Evolutionary conservation across 306 rosid genomes (phyloP), one percentile per base, ranked within the genome.

Genomic region (Vigna radiata): DNA sequence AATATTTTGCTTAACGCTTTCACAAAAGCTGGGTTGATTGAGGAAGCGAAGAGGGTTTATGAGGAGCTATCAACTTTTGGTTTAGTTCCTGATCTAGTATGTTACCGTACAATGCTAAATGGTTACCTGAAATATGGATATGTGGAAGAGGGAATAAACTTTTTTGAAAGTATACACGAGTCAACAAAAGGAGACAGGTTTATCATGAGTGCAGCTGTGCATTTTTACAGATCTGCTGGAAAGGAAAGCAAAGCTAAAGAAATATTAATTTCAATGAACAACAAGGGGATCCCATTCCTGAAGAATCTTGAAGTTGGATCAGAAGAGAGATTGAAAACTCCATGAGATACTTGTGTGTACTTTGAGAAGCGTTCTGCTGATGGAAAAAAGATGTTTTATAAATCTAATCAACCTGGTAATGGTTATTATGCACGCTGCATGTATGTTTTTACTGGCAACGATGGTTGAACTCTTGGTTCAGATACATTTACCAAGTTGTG

Each of bases 191-290:
- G 84, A 18, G 97, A 94, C 84, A 78, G 79, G 85, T 94, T 89
- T 78, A 83, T 91, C 70, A 62, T 85, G 90, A 94, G 96, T 84
- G 93, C 92, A 37, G 98, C 86, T 46, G 95, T 90, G 79, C 96
- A 86, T 77, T 72, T 91, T 37, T 91, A 90, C 72, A 90, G 59
- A 80, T 76, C 82, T 46, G 86, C 82, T 0, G 93, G 97, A 54
- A 85, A 74, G 23, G 89, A 82, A 62, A 68, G 71, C 47, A 81
- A 89, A 88, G 93, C 94, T 72, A 75, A 81, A 31, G 88, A 77
- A 65, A 52, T 91, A 72, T 69, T 91, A 87, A 68, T 72, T 73
- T 85, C 85, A 15, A 89, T 94, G 96, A 75, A 87, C 33, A 81
- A 21, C 31, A 65, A 65, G 85, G 68, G 87, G 16, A 72, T 91